Evolutionary conservation across 2,329 filamentous ascomycete species (phyloP), one percentile per base, ranked within the genome.

Genomic region (Neopestalotiopsis sp.): DNA sequence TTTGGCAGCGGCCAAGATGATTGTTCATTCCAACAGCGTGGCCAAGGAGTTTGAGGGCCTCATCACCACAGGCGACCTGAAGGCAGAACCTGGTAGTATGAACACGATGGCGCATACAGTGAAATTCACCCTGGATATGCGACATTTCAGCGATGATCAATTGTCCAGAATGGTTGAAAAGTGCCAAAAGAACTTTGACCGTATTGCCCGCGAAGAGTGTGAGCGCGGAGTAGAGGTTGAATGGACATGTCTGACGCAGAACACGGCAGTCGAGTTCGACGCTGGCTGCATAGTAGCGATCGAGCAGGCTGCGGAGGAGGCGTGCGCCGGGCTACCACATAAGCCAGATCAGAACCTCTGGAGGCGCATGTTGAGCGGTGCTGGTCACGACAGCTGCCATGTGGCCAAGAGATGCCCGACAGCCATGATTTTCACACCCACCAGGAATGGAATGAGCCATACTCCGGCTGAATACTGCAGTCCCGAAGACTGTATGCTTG

Each of bases 391-490:
- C 72, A 90, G 86, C 72, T 88, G 91, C 5, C 88, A 89, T 70
- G 85, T 89, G 6, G 89, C 85, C 58, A 84, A 85, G 71, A 81
- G 82, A 45, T 88, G 87, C 59, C 90, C 89, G 17, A 90, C 89
- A 2, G 86, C 87, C 58, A 91, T 92, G 89, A 89, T 91, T 34
- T 92, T 92, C 73, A 86, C 90, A n/a, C 89, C 89, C 4, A 90
- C 87, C 70, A 85, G 83, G 75, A 85, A 89, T 73, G 89, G 89
- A 1, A 79, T 91, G 24, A 90, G 87, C 73, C 89, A 91, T 76
- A 87, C 90, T 73, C 89, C 90, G 1, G 83, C 86, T 62, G 90
- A 91, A 74, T 91, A 88, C 73, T 88, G 86, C 56, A 86, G 84
- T 58, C 83, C 84, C 0, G 88, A 89, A 61, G 88, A 91, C 75